Percentiles rank a stretch among this genome's conserved stretches.
These are phyloP conservation scores for Kwoniella dejecticola DNA, from an alignment of 768 basidiomycete species.

Conservation along the genomic window DNA sequence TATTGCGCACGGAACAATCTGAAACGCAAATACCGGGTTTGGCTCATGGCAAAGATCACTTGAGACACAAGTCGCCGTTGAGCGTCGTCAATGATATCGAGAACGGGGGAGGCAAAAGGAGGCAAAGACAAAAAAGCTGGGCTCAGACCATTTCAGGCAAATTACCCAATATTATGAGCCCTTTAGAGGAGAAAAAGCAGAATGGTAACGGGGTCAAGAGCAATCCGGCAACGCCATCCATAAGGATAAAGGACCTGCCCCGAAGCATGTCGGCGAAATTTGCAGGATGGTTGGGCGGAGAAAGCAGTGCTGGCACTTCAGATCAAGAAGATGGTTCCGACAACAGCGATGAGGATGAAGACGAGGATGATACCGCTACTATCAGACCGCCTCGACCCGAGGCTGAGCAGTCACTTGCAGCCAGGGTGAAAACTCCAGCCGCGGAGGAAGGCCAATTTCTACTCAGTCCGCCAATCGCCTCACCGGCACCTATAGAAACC, in stretches of 20 bases:
- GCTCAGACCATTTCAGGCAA: slow-evolving; percentile 51
- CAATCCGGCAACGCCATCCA: slow-evolving; percentile 12
- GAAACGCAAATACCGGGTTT: slow-evolving; percentile 76
- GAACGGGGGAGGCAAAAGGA: slow-evolving; percentile 38
- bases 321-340: slow-evolving; percentile 62
- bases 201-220: slow-evolving; percentile 10
- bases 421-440: slow-evolving; percentile 60
- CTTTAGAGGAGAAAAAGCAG: slow-evolving; percentile 20
- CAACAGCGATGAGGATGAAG: slow-evolving; percentile 42
- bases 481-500: slow-evolving; percentile 5
- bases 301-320: slow-evolving; percentile 35
- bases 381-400: slow-evolving; percentile 56
- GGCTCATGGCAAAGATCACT: slow-evolving; percentile 77
- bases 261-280: slow-evolving; percentile 44
- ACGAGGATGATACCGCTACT: slow-evolving; percentile 60
- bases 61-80: slow-evolving; percentile 84
- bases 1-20: slow-evolving; percentile 84
- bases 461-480: slow-evolving; percentile 3
- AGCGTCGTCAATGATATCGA: slow-evolving; percentile 81
- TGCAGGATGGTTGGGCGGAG: slow-evolving; percentile 33
- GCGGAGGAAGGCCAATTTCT: slow-evolving; percentile 47
- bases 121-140: slow-evolving; percentile 59
- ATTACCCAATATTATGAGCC: slow-evolving; percentile 30
- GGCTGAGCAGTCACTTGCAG: slow-evolving; percentile 73
- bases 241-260: slow-evolving; percentile 31